Percentiles rank a stretch among this genome's conserved stretches.
Evolutionary conservation across 495 filamentous ascomycete species (phyloP).

Genomic region (Astrothelium subdiscretum): DNA sequence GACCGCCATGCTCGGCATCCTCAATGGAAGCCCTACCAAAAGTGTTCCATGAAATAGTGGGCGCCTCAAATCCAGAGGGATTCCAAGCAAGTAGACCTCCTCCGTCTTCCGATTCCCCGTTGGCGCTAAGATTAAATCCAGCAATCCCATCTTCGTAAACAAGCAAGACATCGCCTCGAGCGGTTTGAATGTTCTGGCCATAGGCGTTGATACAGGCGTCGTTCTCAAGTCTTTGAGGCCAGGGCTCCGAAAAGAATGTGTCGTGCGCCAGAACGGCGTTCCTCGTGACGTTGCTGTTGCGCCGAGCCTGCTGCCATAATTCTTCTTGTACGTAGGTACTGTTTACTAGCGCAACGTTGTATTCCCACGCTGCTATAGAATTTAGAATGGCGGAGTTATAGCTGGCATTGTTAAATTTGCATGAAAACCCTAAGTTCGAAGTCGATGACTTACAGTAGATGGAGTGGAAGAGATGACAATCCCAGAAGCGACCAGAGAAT

Average conservation of each 20-base stretch:
- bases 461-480: conserved; percentile 10
- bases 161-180: not conserved
- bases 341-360: conserved; percentile 26
- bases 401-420: not conserved
- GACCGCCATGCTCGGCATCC: not conserved
- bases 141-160: not conserved
- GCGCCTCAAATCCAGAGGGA: not conserved
- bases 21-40: not conserved
- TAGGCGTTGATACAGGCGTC: not conserved
- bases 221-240: not conserved
- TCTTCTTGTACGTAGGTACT: conserved; percentile 25
- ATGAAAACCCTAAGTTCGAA: not conserved
- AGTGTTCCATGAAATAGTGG: no score
- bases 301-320: conserved; percentile 7
- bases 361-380: conserved; percentile 28
- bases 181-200: not conserved
- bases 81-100: not conserved
- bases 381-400: conserved; percentile 23
- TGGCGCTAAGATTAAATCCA: not conserved
- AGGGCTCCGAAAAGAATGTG: not conserved
- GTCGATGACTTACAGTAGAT: conserved; percentile 8
- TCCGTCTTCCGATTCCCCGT: not conserved
- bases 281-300: not conserved
- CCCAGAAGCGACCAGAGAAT: conserved; percentile 8
- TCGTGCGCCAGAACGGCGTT: not conserved